Base-by-base conservation (phyloP, 495 filamentous ascomycete species). In the Annulohypoxylon bovei region DNA sequence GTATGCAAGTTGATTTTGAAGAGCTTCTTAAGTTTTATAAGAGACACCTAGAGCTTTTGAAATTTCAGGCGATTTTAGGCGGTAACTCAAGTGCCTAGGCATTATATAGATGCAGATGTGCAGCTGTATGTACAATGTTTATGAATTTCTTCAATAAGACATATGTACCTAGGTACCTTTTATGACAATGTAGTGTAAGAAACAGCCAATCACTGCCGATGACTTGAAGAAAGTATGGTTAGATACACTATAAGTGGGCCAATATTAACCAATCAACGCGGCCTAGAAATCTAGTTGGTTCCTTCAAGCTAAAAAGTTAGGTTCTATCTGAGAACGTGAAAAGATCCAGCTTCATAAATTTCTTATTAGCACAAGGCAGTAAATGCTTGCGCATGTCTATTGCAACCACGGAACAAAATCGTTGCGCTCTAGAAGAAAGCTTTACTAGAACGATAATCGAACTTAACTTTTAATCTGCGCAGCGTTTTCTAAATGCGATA, bases 401-500 rank as follows among this genome's bases (percentile, higher is more conserved):
- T n/a, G 11, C 6, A 37, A 39, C 23, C 33, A 25, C 37, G 8
- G 5, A 52, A 56, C n/a, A 20, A 33, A 65, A 55, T 14, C 28
- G 35, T 63, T 67, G 71, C 66, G 67, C 60, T 55, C 71, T 68
- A 23, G 71, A 18, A 20, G 57, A 18, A 9, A 42, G 16, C 4
- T 1, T 53, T 16, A 11, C 5, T n/a, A 42, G 49, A 76, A 72
- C 37, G 44, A 52, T 54, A 75, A 23, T 18, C 57, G 30, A 52
- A 58, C 63, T 18, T 42, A n/a, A 72, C 39, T 69, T 62, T 73
- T 54, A 72, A 22, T 6, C n/a, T 16, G 62, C 68, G 49, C 35
- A 46, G 35, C 55, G 72, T 56, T 65, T 56, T 32, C 79, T 79
- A 75, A 70, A 75, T 68, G 81, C 52, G 63, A 75, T 67, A 71